Evolutionary conservation across 108 stramenopile species (phyloP).

Genomic region (Licmophora abbreviata): DNA sequence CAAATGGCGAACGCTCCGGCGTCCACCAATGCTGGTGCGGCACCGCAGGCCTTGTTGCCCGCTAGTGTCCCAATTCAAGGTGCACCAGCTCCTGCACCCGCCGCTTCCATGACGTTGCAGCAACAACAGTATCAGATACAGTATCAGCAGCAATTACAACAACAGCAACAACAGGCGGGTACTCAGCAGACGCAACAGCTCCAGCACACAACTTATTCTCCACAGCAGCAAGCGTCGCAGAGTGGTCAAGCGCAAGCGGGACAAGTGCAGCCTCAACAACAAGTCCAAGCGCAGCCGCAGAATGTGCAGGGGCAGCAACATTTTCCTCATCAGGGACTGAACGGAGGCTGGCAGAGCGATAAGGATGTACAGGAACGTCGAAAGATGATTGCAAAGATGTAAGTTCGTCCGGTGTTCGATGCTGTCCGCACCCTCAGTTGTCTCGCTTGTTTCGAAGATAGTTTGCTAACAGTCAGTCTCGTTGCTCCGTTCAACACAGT

Average conservation of each 20-base stretch:
- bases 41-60: background rate
- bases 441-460: slow-evolving; percentile 1
- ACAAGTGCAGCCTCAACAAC: slow-evolving; percentile 26
- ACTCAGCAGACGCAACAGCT: slow-evolving; percentile 9
- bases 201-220: slow-evolving; percentile 16
- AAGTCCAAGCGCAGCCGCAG: slow-evolving; percentile 29
- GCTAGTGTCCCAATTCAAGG: background rate
- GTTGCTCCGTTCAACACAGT: slow-evolving; percentile 18
- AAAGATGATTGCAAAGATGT: slow-evolving; percentile 93
- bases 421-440: background rate
- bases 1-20: too few species aligned
- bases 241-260: slow-evolving; percentile 19
- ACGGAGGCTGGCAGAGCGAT: slow-evolving; percentile 90
- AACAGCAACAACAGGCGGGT: slow-evolving; percentile 1
- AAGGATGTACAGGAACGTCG: slow-evolving; percentile 78
- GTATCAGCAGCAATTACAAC: slow-evolving; percentile 26
- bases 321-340: slow-evolving; percentile 58
- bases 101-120: slow-evolving; percentile 3
- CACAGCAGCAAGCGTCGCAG: slow-evolving; percentile 12
- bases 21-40: background rate
- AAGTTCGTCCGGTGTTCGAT: slow-evolving; percentile 29
- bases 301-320: slow-evolving; percentile 16
- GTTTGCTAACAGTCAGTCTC: slow-evolving; percentile 2
- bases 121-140: slow-evolving; percentile 28
- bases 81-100: slow-evolving; percentile 1